phyloP scores from a whole-genome alignment of 441 rosid species.

The Raphanus hybrid region DNA sequence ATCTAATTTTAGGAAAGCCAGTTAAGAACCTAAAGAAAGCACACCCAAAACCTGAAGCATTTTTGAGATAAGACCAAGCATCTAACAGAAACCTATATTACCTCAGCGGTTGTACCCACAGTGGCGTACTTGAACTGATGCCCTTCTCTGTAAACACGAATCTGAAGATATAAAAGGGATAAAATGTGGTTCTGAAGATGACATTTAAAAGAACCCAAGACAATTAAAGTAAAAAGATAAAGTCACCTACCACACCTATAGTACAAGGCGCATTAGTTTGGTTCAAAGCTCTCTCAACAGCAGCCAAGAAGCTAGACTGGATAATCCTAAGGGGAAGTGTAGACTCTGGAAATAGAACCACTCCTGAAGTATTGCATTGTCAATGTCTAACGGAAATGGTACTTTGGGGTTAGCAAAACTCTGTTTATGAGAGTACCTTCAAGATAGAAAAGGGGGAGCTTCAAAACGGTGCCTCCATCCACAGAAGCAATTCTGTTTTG shows the following conservation, averaged over 20 bases:
- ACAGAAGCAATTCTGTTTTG: constrained; percentile 68
- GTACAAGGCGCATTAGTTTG: constrained; percentile 77
- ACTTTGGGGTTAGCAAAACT: not conserved
- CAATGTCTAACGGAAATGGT: not conserved
- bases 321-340: constrained; percentile 87
- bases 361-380: constrained; percentile 56
- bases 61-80: constrained; percentile 12
- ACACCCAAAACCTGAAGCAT: constrained; percentile 23
- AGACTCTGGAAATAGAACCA: constrained; percentile 96
- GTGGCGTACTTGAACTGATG: constrained; percentile 55
- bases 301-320: constrained; percentile 73
- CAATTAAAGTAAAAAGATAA: not conserved
- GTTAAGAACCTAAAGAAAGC: not conserved
- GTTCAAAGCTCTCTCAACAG: constrained; percentile 81
- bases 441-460: constrained; percentile 82
- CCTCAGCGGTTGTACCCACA: constrained; percentile 96
- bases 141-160: constrained; percentile 61
- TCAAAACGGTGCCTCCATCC: constrained; percentile 76
- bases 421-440: constrained; percentile 55
- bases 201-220: constrained; percentile 7
- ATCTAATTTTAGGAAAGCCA: not conserved
- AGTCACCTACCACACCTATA: constrained; percentile 85
- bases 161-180: constrained; percentile 50
- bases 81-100: constrained; percentile 31
- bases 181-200: not conserved